A percentile compares a stretch with the other conserved stretches of the same genome.
These are phyloP conservation scores for Jamesozyma hellenica DNA, from an alignment of 805 yeast genomes.

Conservation along the genomic window DNA sequence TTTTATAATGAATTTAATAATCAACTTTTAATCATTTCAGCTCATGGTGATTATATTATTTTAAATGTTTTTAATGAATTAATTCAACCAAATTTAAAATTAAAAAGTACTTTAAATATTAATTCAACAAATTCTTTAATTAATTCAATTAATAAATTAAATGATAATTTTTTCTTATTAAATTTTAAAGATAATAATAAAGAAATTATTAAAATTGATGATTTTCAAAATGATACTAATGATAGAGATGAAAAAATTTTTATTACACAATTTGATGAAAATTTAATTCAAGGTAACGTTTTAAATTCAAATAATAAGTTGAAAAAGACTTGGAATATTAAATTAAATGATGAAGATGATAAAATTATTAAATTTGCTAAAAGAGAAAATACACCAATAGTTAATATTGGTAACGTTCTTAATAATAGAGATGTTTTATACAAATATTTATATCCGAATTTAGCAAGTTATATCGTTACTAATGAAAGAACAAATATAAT, in stretches of 20 bases:
- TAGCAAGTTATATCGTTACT: slow-evolving; percentile 42
- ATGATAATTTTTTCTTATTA: slow-evolving; percentile 8
- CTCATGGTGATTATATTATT: slow-evolving; percentile 20
- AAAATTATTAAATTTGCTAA: slow-evolving; percentile 31
- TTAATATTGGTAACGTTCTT: slow-evolving; percentile 58
- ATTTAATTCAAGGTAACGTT: slow-evolving; percentile 13
- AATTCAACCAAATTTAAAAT: slow-evolving; percentile 3
- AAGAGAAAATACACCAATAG: slow-evolving; percentile 32
- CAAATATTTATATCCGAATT: slow-evolving; percentile 71
- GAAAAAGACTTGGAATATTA: slow-evolving; percentile 33
- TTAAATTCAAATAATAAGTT: slow-evolving; percentile 11
- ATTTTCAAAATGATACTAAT: background rate
- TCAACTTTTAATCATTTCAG: slow-evolving; percentile 19
- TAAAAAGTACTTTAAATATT: background rate
- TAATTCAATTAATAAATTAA: slow-evolving; percentile 2
- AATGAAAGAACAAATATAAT: slow-evolving; percentile 28
- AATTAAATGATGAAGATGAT: slow-evolving; percentile 25
- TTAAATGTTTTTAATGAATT: slow-evolving; percentile 1
- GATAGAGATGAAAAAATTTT: slow-evolving; percentile 3
- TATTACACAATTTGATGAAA: slow-evolving; percentile 14
- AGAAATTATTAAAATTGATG: slow-evolving; percentile 6
- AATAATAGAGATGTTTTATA: slow-evolving; percentile 67
- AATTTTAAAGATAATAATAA: slow-evolving; percentile 9
- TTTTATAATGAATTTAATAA: slow-evolving; percentile 13
- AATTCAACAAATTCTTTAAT: background rate